Conservation (phyloP, 257 asterid species). For the Solanum dulcamara region DNA sequence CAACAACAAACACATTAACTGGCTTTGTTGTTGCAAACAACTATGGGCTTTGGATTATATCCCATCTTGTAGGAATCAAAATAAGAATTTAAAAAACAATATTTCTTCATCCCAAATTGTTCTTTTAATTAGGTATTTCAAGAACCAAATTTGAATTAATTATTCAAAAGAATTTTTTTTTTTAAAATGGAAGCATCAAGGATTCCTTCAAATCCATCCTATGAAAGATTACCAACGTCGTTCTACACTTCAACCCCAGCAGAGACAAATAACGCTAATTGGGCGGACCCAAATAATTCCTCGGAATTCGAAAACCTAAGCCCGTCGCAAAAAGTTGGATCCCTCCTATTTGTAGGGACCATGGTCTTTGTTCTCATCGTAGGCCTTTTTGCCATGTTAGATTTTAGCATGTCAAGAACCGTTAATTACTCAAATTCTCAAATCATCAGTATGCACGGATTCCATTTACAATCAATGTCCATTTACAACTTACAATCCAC, state of each 20-base stretch:
- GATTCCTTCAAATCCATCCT: neutral
- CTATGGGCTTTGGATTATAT: neutral
- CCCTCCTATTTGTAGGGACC: neutral
- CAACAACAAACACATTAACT: neutral
- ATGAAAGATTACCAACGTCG: neutral
- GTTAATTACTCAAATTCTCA: neutral
- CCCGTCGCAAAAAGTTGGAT: neutral
- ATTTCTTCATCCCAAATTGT: neutral
- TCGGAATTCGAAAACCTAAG: neutral
- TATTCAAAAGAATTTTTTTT: too few species aligned
- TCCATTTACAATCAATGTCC: neutral
- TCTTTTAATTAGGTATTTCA: neutral
- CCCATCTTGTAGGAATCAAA: neutral
- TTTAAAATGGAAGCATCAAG: neutral
- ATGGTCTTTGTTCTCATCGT: neutral
- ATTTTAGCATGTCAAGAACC: neutral
- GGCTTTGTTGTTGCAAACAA: neutral
- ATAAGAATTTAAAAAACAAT: neutral
- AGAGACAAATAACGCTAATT: neutral
- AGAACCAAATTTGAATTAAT: neutral
- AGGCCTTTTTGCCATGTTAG: neutral
- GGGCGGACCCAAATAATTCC: neutral
- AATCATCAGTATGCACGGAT: neutral
- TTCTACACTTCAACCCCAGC: neutral
- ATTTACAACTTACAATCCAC: neutral